Conservation (phyloP, 305 asterid species). For the Caryopteris hybrid region DNA sequence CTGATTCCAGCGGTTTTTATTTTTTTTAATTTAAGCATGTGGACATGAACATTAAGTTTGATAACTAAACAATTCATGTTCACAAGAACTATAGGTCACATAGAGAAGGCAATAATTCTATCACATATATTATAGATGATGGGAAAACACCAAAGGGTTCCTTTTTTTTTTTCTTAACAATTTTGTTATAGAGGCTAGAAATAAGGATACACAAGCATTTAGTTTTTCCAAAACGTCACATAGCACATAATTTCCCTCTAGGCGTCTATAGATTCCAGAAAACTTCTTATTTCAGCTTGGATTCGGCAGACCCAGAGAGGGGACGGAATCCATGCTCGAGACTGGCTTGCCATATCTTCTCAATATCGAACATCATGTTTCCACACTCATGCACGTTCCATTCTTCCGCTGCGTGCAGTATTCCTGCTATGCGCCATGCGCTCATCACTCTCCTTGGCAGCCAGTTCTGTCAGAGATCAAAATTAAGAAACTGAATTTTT, state of each 20-base stretch:
- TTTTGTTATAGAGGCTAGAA: not conserved
- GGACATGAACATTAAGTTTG: not conserved
- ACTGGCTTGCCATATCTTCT: constrained; percentile 63
- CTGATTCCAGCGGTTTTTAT: not conserved
- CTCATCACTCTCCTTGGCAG: constrained; percentile 77
- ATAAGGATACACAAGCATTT: not conserved
- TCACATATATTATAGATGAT: not conserved
- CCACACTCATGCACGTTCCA: constrained; percentile 84
- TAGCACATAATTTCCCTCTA: not conserved
- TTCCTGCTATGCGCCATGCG: constrained; percentile 77
- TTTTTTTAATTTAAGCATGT: too few relatives aligned
- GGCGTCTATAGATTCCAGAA: not conserved
- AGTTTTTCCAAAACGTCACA: not conserved
- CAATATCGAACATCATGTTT: constrained; percentile 47
- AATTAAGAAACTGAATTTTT: not conserved
- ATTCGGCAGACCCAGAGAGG: constrained; percentile 12
- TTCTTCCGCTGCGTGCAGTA: constrained; percentile 59
- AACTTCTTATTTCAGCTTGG: constrained; percentile 15
- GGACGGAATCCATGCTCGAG: constrained; percentile 66
- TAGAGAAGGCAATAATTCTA: not conserved
- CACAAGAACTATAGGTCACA: not conserved
- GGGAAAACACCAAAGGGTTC: not conserved
- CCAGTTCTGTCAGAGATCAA: constrained; percentile 54
- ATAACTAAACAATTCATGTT: not conserved
- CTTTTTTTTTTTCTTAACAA: not conserved